Conservation (phyloP, 148 eudicot species). For the Amaranthus hypochondriacus region DNA sequence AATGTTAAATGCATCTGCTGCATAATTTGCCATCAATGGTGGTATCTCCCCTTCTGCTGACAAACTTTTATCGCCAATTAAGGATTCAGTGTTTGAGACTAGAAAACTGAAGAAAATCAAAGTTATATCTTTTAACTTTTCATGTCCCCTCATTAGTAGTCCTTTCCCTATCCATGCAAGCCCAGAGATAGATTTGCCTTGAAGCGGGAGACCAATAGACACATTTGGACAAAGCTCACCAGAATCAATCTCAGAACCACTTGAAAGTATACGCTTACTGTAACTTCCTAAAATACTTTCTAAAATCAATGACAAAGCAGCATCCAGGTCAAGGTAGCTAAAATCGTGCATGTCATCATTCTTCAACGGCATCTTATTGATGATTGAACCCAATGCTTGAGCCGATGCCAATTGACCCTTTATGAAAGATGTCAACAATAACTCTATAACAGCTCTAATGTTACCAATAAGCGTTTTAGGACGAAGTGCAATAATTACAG, state of each 20-base stretch:
- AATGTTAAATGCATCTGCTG: slow-evolving; percentile 84
- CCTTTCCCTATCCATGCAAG: slow-evolving; percentile 98
- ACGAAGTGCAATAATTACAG: slow-evolving; percentile 67
- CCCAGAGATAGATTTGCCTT: slow-evolving; percentile 41
- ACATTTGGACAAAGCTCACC: slow-evolving; percentile 25
- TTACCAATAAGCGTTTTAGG: slow-evolving; percentile 55
- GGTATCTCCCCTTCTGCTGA: slow-evolving; percentile 28
- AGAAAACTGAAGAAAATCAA: slow-evolving; percentile 56
- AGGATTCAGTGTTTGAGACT: slow-evolving; percentile 30
- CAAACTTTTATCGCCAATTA: slow-evolving; percentile 21
- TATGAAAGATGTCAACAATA: slow-evolving; percentile 40
- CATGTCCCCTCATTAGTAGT: slow-evolving; percentile 88
- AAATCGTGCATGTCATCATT: slow-evolving; percentile 27
- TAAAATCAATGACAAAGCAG: slow-evolving; percentile 50
- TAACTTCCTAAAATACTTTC: slow-evolving; percentile 29
- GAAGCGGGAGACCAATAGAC: slow-evolving; percentile 25
- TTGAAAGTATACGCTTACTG: slow-evolving; percentile 24
- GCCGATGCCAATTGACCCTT: slow-evolving; percentile 73
- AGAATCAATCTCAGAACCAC: slow-evolving; percentile 24
- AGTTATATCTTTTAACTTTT: slow-evolving; percentile 61
- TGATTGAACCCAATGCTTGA: slow-evolving; percentile 90
- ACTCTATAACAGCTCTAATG: slow-evolving; percentile 35
- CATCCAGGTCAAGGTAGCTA: slow-evolving; percentile 43
- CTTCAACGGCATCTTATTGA: slow-evolving; percentile 64
- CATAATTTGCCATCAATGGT: slow-evolving; percentile 41